A percentile compares a stretch with the other conserved stretches of the same genome.
Conservation (phyloP, 2,329 filamentous ascomycete species). For the Aspergillus ochraceoroseus region DNA sequence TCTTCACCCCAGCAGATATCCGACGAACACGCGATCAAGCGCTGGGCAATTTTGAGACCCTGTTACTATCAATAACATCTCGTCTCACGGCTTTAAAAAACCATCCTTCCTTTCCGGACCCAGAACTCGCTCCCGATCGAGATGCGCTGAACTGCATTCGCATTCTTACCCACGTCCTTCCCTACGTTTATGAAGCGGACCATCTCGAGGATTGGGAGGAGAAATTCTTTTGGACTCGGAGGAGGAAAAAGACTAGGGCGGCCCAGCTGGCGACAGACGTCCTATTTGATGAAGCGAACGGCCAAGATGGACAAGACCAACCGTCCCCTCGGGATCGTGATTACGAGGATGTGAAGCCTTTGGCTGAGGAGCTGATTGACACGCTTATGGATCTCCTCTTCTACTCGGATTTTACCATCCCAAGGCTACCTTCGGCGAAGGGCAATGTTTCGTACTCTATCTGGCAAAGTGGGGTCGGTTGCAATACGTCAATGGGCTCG, state of each 20-base stretch:
- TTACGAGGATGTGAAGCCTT: constrained; percentile 75
- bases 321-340: constrained; percentile 49
- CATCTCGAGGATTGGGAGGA: constrained; percentile 80
- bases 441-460: constrained; percentile 86
- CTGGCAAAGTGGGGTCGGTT: constrained; percentile 97
- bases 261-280: constrained; percentile 66
- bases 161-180: constrained; percentile 80
- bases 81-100: constrained; percentile 76
- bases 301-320: constrained; percentile 50
- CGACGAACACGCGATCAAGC: constrained; percentile 80
- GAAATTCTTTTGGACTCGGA: constrained; percentile 80
- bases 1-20: constrained; percentile 85
- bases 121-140: constrained; percentile 72
- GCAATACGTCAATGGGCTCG: constrained; percentile 79
- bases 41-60: constrained; percentile 81
- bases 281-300: constrained; percentile 71
- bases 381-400: constrained; percentile 85
- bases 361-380: constrained; percentile 90
- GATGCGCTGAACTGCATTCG: constrained; percentile 95
- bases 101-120: constrained; percentile 84
- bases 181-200: constrained; percentile 88
- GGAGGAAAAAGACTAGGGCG: constrained; percentile 66
- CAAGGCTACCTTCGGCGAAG: constrained; percentile 64
- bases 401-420: constrained; percentile 83
- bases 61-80: constrained; percentile 77